Percentiles rank a stretch among this genome's conserved stretches.
Evolutionary conservation across 768 basidiomycete species (phyloP).

Genomic region (Leccinum subtestaceum): DNA sequence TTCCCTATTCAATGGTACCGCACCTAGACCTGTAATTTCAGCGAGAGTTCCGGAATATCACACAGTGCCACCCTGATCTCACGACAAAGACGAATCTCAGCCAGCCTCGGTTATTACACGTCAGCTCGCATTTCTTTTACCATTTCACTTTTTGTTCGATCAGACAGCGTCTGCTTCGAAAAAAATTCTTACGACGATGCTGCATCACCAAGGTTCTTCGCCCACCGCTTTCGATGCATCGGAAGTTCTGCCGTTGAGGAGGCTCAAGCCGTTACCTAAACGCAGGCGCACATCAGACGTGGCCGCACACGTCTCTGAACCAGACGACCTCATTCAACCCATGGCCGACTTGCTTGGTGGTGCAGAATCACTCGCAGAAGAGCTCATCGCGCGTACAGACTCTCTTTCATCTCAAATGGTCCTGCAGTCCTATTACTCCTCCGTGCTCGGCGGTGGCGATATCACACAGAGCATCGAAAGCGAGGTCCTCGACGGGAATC

Average conservation of each 20-base stretch:
- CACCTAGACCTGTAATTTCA: slow-evolving; percentile 12
- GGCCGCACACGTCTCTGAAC: slow-evolving; percentile 23
- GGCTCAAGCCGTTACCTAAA: slow-evolving; percentile 78
- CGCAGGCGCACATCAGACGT: slow-evolving; percentile 55
- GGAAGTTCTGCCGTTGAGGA: slow-evolving; percentile 59
- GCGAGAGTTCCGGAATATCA: not conserved
- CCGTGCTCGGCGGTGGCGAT: slow-evolving; percentile 43
- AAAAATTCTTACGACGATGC: slow-evolving; percentile 28
- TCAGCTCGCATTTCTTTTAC: slow-evolving; percentile 28
- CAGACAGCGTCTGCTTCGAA: slow-evolving; percentile 18
- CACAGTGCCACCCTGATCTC: slow-evolving; percentile 18
- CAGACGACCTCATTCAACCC: slow-evolving; percentile 30
- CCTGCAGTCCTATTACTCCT: slow-evolving; percentile 62
- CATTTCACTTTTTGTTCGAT: slow-evolving; percentile 14
- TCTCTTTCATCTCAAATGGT: slow-evolving; percentile 57
- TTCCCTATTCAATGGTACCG: slow-evolving; percentile 26
- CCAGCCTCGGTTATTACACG: slow-evolving; percentile 26
- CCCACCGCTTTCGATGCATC: slow-evolving; percentile 59
- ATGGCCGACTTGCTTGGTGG: slow-evolving; percentile 37
- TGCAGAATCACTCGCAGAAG: slow-evolving; percentile 51
- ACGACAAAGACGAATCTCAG: slow-evolving; percentile 8
- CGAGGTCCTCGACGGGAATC: slow-evolving; percentile 18
- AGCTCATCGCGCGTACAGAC: slow-evolving; percentile 57
- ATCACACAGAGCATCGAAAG: slow-evolving; percentile 36
- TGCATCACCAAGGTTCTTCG: slow-evolving; percentile 52